Evolutionary conservation across 352 stramenopile species (phyloP), one percentile per base, ranked within the genome.

Genomic region (Pseudoperonospora humuli): DNA sequence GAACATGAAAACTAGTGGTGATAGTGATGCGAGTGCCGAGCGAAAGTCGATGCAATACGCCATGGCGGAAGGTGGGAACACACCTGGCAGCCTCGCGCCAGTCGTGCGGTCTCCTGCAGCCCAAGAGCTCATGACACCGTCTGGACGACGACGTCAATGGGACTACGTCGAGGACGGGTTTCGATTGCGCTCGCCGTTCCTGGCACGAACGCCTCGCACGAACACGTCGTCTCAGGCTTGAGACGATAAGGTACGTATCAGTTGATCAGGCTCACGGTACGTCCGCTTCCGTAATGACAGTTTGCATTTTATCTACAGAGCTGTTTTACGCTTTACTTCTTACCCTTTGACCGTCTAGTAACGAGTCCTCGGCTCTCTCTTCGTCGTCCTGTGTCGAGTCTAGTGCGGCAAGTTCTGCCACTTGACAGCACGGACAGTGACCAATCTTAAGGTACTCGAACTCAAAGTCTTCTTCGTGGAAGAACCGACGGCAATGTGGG

Each of bases 391-490:
- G 21, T 29, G 45, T 23, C 1, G 41, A 35, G 9, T 67, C 57
- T 6, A 67, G 43, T 19, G 65, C 39, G 13, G 66, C 50, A 35
- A 83, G 64, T 43, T 90, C 75, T 11, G 54, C 17, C 3, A 86
- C 48, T 24, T 87, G 78, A 38, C 84, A 96, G 60, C 85, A 95
- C n/a, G 86, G 88, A 54, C 91, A 97, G 27, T 75, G 47, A 19
- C 80, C 79, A 5, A 81, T 67, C 43, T 82, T 88, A 17, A 98
- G 68, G 49, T 96, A 91, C 37, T 88, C 84, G 33, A 96, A 95
- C 70, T 98, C 93, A 52, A 97, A 97, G 62, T 97, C 88, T 58
- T 97, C 84, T 46, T 96, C 84, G 63, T 97, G 84, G 69, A 97
- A 97, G 44, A 97, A 97, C 32, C 76, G 73, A 35, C 88, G 82